A percentile compares a stretch with the other conserved stretches of the same genome.
Evolutionary conservation across 805 yeast species (phyloP).

Genomic region (Pichia membranifaciens): DNA sequence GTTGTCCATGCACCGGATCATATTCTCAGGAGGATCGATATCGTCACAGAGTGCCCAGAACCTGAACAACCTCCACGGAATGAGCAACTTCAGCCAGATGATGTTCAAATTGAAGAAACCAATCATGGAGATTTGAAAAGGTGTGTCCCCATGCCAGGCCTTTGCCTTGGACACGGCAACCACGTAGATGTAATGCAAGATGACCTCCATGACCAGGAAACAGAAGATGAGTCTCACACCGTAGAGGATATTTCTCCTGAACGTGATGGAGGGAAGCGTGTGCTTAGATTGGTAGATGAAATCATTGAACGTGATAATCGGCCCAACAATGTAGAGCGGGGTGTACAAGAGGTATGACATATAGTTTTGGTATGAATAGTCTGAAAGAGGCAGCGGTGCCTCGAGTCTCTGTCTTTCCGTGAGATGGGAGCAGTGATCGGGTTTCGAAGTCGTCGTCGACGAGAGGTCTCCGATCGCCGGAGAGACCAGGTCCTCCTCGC

Average conservation of each 20-base stretch:
- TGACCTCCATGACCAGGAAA: slow-evolving; percentile 79
- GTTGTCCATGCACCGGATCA: slow-evolving; percentile 93
- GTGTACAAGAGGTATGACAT: slow-evolving; percentile 75
- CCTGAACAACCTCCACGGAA: slow-evolving; percentile 95
- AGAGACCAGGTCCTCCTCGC: slow-evolving; percentile 11
- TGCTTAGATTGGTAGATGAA: slow-evolving; percentile 66
- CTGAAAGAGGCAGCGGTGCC: slow-evolving; percentile 54
- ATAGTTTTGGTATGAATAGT: slow-evolving; percentile 61
- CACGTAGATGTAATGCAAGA: slow-evolving; percentile 84
- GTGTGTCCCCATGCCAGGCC: slow-evolving; percentile 86
- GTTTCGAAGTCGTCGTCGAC: neutral
- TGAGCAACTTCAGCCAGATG: slow-evolving; percentile 86
- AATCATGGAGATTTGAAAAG: slow-evolving; percentile 91
- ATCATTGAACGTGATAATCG: slow-evolving; percentile 89
- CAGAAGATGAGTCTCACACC: slow-evolving; percentile 67
- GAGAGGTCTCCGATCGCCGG: neutral
- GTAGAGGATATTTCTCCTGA: slow-evolving; percentile 50
- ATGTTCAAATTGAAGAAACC: slow-evolving; percentile 85
- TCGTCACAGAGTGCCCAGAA: slow-evolving; percentile 91
- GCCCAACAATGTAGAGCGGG: slow-evolving; percentile 93
- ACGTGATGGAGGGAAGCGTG: slow-evolving; percentile 54
- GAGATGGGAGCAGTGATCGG: slow-evolving; percentile 16
- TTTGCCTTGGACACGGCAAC: slow-evolving; percentile 86
- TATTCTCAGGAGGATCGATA: slow-evolving; percentile 95
- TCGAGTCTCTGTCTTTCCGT: slow-evolving; percentile 62